phyloP scores from a whole-genome alignment of 768 basidiomycete species.

The Dendrothele bispora region DNA sequence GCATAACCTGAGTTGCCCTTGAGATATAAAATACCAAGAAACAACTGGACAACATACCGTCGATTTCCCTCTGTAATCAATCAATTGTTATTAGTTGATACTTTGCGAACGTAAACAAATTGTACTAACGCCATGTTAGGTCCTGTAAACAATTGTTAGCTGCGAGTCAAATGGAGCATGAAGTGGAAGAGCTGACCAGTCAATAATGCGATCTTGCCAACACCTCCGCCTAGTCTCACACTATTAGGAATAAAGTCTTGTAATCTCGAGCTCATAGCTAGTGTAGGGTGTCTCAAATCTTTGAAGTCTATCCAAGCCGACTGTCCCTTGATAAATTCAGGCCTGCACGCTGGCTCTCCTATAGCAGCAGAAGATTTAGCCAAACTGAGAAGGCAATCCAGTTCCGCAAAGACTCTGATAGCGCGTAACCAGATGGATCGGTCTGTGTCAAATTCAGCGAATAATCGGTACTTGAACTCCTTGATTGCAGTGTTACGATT shows the following conservation, averaged over 20 bases:
- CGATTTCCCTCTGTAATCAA: slow-evolving; percentile 63
- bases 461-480: slow-evolving; percentile 79
- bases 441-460: slow-evolving; percentile 79
- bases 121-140: slow-evolving; percentile 85
- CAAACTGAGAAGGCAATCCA: slow-evolving; percentile 94
- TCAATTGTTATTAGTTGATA: slow-evolving; percentile 3
- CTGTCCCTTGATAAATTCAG: slow-evolving; percentile 81
- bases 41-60: slow-evolving; percentile 43
- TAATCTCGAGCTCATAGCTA: slow-evolving; percentile 61
- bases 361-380: slow-evolving; percentile 88
- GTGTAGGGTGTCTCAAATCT: slow-evolving; percentile 85
- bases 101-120: neutral
- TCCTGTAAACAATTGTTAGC: slow-evolving; percentile 38
- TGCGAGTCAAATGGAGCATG: neutral
- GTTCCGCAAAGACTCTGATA: slow-evolving; percentile 83
- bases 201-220: slow-evolving; percentile 76
- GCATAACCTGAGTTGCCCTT: slow-evolving; percentile 59
- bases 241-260: slow-evolving; percentile 92
- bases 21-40: slow-evolving; percentile 2
- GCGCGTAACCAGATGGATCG: slow-evolving; percentile 81
- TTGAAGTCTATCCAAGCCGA: slow-evolving; percentile 84
- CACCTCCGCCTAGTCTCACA: slow-evolving; percentile 77
- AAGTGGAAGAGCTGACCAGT: slow-evolving; percentile 57
- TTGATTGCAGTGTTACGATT: slow-evolving; percentile 78
- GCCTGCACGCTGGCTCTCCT: slow-evolving; percentile 92